phyloP scores from a whole-genome alignment of 1,139 yeast genomes.

The Geotrichum macrosporum region DNA sequence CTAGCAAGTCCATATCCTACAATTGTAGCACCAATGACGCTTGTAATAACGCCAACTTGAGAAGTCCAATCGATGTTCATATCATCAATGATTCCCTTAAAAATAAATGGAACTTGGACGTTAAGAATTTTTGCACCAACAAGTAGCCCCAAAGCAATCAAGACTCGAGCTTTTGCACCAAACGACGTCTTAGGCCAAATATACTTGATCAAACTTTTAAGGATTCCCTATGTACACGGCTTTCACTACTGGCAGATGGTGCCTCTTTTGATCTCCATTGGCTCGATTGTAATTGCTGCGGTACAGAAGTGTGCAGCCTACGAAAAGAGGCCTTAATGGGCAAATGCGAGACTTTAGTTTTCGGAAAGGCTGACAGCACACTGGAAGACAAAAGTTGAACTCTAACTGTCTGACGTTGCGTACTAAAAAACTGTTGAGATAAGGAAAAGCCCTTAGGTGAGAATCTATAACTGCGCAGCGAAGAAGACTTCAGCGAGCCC shows the following conservation, averaged over 20 bases:
- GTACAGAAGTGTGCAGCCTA: conserved; percentile 7
- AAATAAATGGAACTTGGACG: conserved; percentile 93
- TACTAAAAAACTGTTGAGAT: too few species aligned
- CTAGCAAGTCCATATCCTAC: conserved; percentile 91
- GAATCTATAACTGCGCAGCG: too few species aligned
- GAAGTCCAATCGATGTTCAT: conserved; percentile 88
- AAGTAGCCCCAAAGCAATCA: conserved; percentile 65
- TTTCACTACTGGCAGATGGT: conserved; percentile 15
- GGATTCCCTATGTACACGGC: conserved; percentile 29
- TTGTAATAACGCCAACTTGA: conserved; percentile 52
- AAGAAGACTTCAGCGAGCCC: too few species aligned
- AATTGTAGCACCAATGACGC: conserved; percentile 65
- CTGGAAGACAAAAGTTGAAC: neutral
- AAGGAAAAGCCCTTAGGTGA: too few species aligned
- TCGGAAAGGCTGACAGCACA: neutral
- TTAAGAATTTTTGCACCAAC: conserved; percentile 78
- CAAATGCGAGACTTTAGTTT: neutral
- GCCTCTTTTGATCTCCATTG: neutral
- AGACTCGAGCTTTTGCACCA: conserved; percentile 68
- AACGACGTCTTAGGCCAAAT: conserved; percentile 83
- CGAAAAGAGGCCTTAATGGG: conserved; percentile 1
- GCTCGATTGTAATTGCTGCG: conserved; percentile 2
- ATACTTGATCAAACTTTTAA: conserved; percentile 52
- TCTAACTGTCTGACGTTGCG: too few species aligned
- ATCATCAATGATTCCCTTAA: conserved; percentile 80